Conservation (phyloP, 345 rosid species). For the Physaria fendleri region DNA sequence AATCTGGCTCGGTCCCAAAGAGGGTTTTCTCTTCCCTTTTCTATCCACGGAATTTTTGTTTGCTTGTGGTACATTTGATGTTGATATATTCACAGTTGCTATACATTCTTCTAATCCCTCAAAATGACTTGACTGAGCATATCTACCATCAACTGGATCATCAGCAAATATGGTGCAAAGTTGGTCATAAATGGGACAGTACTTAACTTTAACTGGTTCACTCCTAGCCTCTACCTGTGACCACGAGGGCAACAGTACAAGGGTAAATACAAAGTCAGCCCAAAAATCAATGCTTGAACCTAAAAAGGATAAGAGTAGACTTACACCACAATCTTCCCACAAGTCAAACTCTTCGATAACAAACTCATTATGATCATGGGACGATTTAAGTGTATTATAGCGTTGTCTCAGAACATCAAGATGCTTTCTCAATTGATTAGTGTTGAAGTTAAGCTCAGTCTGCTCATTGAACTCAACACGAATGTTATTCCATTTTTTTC, state of each 20-base stretch:
- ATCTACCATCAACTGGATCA: conserved; percentile 57
- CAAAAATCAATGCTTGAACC: not conserved
- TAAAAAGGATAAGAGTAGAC: conserved; percentile 21
- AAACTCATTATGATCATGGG: no score
- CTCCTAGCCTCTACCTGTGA: conserved; percentile 54
- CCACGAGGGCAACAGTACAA: no score
- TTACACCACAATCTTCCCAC: conserved; percentile 79
- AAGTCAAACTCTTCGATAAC: no score
- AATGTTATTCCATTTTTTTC: conserved; percentile 66
- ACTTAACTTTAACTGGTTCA: conserved; percentile 50
- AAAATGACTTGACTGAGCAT: conserved; percentile 89
- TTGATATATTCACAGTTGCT: conserved; percentile 17
- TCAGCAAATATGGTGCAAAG: conserved; percentile 63
- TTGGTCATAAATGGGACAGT: conserved; percentile 71
- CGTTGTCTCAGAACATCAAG: no score
- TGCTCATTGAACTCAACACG: conserved; percentile 57
- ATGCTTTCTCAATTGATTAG: conserved; percentile 76
- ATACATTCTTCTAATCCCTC: conserved; percentile 56
- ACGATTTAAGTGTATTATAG: no score
- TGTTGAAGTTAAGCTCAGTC: conserved; percentile 64
- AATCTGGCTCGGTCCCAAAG: conserved; percentile 25
- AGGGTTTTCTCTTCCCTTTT: conserved; percentile 37
- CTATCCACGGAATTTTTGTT: conserved; percentile 4
- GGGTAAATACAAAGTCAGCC: no score
- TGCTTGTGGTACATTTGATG: not conserved